Percentiles rank a stretch among this genome's conserved stretches.
phyloP scores from a whole-genome alignment of 768 basidiomycete species.

The Amanita jacksonii region DNA sequence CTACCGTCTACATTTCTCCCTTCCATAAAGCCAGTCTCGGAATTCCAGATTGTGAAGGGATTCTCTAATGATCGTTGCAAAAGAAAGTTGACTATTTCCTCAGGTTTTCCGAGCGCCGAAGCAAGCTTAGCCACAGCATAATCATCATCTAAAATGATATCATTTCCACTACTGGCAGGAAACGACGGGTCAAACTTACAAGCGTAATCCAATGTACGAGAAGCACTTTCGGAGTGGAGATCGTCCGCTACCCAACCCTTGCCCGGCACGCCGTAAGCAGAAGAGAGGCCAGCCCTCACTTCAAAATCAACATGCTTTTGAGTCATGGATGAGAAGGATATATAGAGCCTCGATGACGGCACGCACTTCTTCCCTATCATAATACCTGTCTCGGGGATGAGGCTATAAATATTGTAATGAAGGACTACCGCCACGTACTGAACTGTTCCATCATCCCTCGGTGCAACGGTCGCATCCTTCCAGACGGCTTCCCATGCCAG shows the following conservation, averaged over 20 bases:
- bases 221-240: constrained; percentile 70
- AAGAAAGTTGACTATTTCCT: constrained; percentile 36
- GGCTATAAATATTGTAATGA: background rate
- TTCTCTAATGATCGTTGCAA: constrained; percentile 42
- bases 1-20: constrained; percentile 57
- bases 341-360: background rate
- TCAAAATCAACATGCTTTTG: constrained; percentile 64
- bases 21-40: constrained; percentile 72
- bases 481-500: constrained; percentile 69
- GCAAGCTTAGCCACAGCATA: constrained; percentile 64
- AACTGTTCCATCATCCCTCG: constrained; percentile 41
- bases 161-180: background rate
- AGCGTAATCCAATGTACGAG: constrained; percentile 70
- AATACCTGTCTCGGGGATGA: constrained; percentile 33
- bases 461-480: constrained; percentile 63
- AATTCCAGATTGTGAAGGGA: constrained; percentile 62
- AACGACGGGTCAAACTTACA: constrained; percentile 33
- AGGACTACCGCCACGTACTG: constrained; percentile 30
- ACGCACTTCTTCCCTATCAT: constrained; percentile 60
- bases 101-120: constrained; percentile 36
- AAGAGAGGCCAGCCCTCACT: constrained; percentile 68
- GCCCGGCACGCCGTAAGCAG: constrained; percentile 42
- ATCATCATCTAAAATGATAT: constrained; percentile 59
- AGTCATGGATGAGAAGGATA: background rate
- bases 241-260: constrained; percentile 75